Evolutionary conservation across 768 basidiomycete species (phyloP).

Genomic region (Boletus subparvulus): DNA sequence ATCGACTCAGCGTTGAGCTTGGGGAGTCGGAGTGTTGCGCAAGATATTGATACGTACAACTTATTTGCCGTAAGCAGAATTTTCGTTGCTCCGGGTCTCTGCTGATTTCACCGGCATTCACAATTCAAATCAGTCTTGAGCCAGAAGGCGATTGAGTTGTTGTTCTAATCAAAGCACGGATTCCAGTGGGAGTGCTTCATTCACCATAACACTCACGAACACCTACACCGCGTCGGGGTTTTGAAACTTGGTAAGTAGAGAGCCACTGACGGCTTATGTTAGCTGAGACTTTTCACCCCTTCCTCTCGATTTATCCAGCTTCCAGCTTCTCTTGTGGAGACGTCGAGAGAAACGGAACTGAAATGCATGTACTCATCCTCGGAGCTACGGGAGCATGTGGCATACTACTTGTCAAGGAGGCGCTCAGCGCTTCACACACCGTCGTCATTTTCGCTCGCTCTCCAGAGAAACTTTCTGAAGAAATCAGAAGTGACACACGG

Average conservation of each 20-base stretch:
- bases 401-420: constrained; percentile 54
- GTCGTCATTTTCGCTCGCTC: constrained; percentile 64
- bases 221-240: background rate
- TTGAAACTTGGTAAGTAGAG: background rate
- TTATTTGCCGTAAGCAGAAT: background rate
- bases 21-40: background rate
- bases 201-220: background rate
- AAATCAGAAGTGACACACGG: constrained; percentile 43
- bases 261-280: background rate
- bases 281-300: background rate
- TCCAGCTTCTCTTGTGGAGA: background rate
- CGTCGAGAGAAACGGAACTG: background rate
- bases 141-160: background rate
- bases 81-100: background rate
- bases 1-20: background rate
- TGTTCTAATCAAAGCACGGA: background rate
- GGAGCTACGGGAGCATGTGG: constrained; percentile 69
- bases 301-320: background rate
- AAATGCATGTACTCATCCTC: constrained; percentile 61
- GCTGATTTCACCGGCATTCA: background rate
- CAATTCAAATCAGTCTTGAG: background rate
- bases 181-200: background rate
- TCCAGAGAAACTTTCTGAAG: constrained; percentile 59
- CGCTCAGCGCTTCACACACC: constrained; percentile 44
- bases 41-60: background rate